These are phyloP conservation scores for Evernia prunastri DNA, from an alignment of 495 filamentous ascomycete species.

Conservation along the genomic window DNA sequence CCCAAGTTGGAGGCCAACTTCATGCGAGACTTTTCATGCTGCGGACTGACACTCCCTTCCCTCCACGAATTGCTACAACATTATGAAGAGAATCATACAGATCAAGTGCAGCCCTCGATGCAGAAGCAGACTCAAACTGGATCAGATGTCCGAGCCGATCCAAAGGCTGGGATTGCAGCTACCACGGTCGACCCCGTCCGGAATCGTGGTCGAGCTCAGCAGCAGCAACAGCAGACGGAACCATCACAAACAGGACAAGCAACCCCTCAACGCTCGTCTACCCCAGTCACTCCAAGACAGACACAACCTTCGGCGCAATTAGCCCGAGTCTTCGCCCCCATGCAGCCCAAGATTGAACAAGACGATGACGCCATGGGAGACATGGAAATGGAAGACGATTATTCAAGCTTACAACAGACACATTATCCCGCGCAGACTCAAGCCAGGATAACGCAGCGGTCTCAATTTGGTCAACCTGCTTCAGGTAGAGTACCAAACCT, in stretches of 20 bases:
- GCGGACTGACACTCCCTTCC: conserved; percentile 75
- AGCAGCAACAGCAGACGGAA: conserved; percentile 38
- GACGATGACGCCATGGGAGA: conserved; percentile 70
- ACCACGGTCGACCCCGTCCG: conserved; percentile 50
- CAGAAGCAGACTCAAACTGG: conserved; percentile 47
- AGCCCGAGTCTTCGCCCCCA: conserved; percentile 23
- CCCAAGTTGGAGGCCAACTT: conserved; percentile 97
- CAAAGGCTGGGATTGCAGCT: conserved; percentile 50
- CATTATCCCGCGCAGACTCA: conserved; percentile 46
- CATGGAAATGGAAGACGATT: conserved; percentile 91
- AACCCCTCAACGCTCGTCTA: conserved; percentile 31
- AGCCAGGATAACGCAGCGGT: conserved; percentile 30
- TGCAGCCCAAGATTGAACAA: conserved; percentile 57
- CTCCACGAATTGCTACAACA: conserved; percentile 93
- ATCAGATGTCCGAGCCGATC: conserved; percentile 43
- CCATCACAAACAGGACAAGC: conserved; percentile 38
- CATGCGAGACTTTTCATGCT: conserved; percentile 93
- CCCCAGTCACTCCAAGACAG: conserved; percentile 23
- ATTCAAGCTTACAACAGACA: conserved; percentile 28
- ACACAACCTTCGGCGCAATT: conserved; percentile 30
- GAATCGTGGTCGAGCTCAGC: conserved; percentile 40
- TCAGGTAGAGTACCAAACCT: conserved; percentile 54
- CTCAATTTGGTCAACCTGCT: conserved; percentile 68
- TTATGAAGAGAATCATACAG: conserved; percentile 88
- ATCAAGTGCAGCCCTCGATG: conserved; percentile 47